phyloP scores from a whole-genome alignment of 768 basidiomycete genomes.

The Hericium erinaceus region DNA sequence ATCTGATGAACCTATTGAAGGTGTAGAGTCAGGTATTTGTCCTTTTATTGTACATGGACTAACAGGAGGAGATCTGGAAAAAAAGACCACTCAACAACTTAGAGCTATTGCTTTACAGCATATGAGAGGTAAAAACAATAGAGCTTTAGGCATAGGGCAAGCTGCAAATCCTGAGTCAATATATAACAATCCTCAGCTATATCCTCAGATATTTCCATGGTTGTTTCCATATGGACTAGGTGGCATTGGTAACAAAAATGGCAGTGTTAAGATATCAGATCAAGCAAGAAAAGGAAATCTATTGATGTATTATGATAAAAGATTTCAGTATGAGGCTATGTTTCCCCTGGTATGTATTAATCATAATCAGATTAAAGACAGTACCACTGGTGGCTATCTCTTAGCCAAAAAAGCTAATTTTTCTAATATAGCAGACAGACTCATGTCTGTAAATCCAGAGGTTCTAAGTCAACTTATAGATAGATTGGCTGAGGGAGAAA shows the following conservation, averaged over 20 bases:
- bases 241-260: slow-evolving; percentile 2
- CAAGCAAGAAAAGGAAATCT: slow-evolving; percentile 1
- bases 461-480: slow-evolving; percentile 1
- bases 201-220: slow-evolving; percentile 13
- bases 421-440: slow-evolving; percentile 1
- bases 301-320: slow-evolving; percentile 14
- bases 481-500: not conserved
- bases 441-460: slow-evolving; percentile 1
- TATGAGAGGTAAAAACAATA: not conserved
- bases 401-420: slow-evolving; percentile 4
- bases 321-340: slow-evolving; percentile 12
- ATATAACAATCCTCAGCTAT: slow-evolving; percentile 11
- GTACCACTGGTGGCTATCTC: slow-evolving; percentile 9
- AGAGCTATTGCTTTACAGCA: slow-evolving; percentile 1
- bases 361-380: slow-evolving; percentile 14
- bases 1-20: not conserved
- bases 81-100: not conserved
- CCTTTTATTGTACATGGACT: slow-evolving; percentile 7
- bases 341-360: slow-evolving; percentile 15
- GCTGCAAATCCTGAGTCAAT: slow-evolving; percentile 2
- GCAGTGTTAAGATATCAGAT: not conserved
- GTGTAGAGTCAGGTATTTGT: not conserved
- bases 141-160: slow-evolving; percentile 1
- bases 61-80: not conserved
- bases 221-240: slow-evolving; percentile 14